phyloP scores from a whole-genome alignment of 1,139 yeast species.

The Chernovozyma sophiae-reginae region DNA sequence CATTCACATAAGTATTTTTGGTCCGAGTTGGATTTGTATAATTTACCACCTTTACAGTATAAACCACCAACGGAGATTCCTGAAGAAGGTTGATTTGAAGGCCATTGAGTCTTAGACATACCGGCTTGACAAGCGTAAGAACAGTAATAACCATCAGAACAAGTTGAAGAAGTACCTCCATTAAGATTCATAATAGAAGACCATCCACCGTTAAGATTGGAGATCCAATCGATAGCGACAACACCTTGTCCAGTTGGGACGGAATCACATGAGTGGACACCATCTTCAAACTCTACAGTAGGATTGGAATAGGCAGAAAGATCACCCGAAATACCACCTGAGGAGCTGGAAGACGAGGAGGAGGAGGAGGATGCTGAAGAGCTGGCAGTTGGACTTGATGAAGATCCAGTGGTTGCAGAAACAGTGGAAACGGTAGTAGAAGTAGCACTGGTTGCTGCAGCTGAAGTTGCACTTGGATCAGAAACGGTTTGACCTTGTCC shows the following conservation, averaged over 20 bases:
- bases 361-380: conserved; percentile 13
- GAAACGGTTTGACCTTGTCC: conserved; percentile 51
- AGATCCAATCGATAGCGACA: conserved; percentile 51
- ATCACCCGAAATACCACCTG: conserved; percentile 51
- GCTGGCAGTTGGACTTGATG: conserved; percentile 20
- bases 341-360: conserved; percentile 19
- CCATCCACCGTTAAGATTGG: conserved; percentile 63
- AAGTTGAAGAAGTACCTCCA: conserved; percentile 63
- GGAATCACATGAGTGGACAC: conserved; percentile 54
- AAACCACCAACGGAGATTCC: conserved; percentile 84
- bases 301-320: conserved; percentile 51
- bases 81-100: conserved; percentile 61
- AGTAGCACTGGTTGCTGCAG: conserved; percentile 10
- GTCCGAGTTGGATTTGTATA: conserved; percentile 62
- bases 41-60: conserved; percentile 61
- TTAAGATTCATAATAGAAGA: conserved; percentile 63
- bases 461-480: conserved; percentile 15
- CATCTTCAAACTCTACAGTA: conserved; percentile 54
- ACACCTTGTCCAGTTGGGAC: conserved; percentile 77
- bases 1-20: conserved; percentile 68
- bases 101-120: conserved; percentile 91
- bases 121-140: conserved; percentile 87
- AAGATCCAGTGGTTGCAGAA: conserved; percentile 14
- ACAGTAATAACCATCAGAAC: conserved; percentile 75
- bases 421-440: conserved; percentile 14